phyloP scores from a whole-genome alignment of 805 yeast species.

The Kurtzmaniella cleridarum region DNA sequence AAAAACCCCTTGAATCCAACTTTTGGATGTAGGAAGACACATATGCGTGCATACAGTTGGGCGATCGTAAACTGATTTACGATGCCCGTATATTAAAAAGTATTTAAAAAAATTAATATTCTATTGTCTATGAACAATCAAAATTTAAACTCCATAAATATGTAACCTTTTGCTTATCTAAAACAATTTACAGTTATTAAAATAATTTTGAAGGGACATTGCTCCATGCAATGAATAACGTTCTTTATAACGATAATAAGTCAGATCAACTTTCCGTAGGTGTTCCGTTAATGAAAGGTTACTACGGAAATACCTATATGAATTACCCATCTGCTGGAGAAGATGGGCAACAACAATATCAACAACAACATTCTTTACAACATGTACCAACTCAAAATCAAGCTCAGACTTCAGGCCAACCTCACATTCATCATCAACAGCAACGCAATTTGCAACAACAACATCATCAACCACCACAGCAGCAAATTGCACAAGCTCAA shows the following conservation, averaged over 20 bases:
- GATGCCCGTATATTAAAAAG: conserved; percentile 2
- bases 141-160: too few relatives aligned
- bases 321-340: conserved; percentile 2
- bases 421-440: not conserved
- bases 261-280: too few relatives aligned
- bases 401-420: too few relatives aligned
- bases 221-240: too few relatives aligned
- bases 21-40: not conserved
- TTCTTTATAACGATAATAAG: too few relatives aligned
- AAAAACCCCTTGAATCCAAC: too few relatives aligned
- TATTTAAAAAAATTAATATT: too few relatives aligned
- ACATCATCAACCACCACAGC: not conserved
- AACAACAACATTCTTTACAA: not conserved
- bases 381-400: conserved; percentile 2
- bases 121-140: too few relatives aligned
- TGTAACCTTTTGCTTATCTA: too few relatives aligned
- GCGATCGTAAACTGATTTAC: conserved; percentile 3
- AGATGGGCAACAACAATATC: not conserved
- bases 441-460: not conserved
- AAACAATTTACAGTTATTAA: too few relatives aligned
- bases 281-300: not conserved
- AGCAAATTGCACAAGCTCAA: not conserved
- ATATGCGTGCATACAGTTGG: not conserved
- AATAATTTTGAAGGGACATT: too few relatives aligned
- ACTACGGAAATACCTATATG: conserved; percentile 1